Evolutionary conservation across 2,329 filamentous ascomycete genomes (phyloP).

Genomic region (Exophiala viscosa): DNA sequence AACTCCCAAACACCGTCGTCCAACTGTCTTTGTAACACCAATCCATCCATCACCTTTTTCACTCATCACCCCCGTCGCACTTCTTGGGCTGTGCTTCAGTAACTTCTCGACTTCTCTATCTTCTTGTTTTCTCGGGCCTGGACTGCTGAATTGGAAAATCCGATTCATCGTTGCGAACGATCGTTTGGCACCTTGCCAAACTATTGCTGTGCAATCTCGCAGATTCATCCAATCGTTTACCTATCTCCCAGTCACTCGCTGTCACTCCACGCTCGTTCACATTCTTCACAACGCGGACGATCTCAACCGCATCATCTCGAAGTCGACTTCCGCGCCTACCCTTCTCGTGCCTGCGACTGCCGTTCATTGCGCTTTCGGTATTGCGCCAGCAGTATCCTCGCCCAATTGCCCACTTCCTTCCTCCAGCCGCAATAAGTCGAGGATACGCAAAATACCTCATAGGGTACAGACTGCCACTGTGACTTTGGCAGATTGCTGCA

Average conservation of each 20-base stretch:
- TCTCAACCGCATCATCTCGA: neutral
- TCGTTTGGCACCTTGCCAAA: neutral
- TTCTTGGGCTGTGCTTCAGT: constrained; percentile 17
- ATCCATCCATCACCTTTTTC: constrained; percentile 8
- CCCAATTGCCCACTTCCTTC: no score
- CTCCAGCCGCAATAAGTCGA: no score
- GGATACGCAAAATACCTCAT: no score
- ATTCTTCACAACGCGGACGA: no score
- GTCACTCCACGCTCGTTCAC: no score
- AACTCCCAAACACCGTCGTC: neutral
- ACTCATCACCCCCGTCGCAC: constrained; percentile 9
- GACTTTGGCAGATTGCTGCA: no score
- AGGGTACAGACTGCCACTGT: no score
- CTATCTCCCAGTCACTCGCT: no score
- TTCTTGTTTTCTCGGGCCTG: constrained; percentile 3
- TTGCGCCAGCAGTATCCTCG: no score
- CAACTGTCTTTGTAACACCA: constrained; percentile 11
- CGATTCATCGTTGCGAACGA: constrained; percentile 14
- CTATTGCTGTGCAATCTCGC: constrained; percentile 17
- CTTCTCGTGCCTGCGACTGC: no score
- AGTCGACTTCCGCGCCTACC: constrained; percentile 4
- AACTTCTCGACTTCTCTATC: constrained; percentile 16
- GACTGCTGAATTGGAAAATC: neutral
- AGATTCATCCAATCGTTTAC: neutral
- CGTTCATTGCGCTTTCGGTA: no score